Conservation (phyloP, 306 rosid genomes). For the Glycine soja region DNA sequence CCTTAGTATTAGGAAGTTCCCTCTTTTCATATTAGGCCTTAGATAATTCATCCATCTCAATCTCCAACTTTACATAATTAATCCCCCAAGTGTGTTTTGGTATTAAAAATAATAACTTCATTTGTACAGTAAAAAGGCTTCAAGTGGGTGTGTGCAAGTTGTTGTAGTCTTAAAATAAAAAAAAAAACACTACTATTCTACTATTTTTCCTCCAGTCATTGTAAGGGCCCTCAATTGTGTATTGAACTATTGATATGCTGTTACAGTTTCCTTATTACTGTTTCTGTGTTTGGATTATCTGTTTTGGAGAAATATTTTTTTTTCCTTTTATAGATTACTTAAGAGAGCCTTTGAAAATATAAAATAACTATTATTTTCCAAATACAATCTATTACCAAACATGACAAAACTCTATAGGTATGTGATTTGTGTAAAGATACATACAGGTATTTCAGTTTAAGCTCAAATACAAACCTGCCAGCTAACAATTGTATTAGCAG, state of each 20-base stretch:
- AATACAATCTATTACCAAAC: neutral
- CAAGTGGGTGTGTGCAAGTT: constrained; percentile 10
- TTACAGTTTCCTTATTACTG: neutral
- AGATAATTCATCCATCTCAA: no score
- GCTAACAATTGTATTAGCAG: neutral
- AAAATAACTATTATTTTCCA: neutral
- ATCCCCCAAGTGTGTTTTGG: constrained; percentile 4
- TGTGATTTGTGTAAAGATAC: neutral
- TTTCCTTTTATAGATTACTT: neutral
- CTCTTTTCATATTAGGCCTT: no score
- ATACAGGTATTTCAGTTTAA: constrained; percentile 14
- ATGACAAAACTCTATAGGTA: neutral
- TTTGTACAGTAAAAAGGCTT: constrained; percentile 30
- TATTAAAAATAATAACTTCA: neutral
- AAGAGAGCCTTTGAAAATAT: neutral
- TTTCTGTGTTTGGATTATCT: neutral
- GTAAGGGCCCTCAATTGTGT: constrained; percentile 21
- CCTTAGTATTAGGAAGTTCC: no score
- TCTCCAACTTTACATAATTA: no score
- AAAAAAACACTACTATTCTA: neutral
- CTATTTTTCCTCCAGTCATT: neutral
- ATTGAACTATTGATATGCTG: neutral
- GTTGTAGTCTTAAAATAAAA: constrained; percentile 4
- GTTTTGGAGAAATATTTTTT: neutral
- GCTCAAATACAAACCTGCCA: constrained; percentile 19